A percentile compares a stretch with the other conserved stretches of the same genome.
phyloP scores from a whole-genome alignment of 768 basidiomycete genomes.

The Tephrocybe sp. region DNA sequence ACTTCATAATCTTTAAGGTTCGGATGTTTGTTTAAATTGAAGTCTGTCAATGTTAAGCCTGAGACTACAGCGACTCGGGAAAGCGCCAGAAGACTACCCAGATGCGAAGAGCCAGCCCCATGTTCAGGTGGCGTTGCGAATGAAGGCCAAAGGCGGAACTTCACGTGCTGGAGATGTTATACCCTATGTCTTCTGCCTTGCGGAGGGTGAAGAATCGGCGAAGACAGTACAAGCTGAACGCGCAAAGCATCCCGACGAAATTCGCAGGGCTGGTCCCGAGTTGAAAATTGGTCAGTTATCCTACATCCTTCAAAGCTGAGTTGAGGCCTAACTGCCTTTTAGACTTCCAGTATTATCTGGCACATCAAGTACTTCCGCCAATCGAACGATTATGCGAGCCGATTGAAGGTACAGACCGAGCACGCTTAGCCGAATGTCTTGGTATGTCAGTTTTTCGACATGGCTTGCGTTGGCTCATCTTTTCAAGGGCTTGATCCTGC shows the following conservation, averaged over 20 bases:
- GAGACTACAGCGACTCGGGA: slow-evolving; percentile 75
- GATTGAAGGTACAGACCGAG: slow-evolving; percentile 92
- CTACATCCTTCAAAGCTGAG: not conserved
- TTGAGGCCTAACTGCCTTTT: slow-evolving; percentile 8
- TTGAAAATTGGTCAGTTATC: slow-evolving; percentile 65
- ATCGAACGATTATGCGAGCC: slow-evolving; percentile 94
- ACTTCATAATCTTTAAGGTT: slow-evolving; percentile 95
- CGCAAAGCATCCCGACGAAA: slow-evolving; percentile 92
- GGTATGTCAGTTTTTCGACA: slow-evolving; percentile 41
- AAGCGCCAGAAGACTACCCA: slow-evolving; percentile 96
- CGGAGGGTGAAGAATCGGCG: slow-evolving; percentile 65
- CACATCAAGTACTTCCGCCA: slow-evolving; percentile 90
- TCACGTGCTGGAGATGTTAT: slow-evolving; percentile 92
- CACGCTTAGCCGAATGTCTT: slow-evolving; percentile 91
- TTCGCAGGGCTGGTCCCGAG: slow-evolving; percentile 63
- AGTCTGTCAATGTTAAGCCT: not conserved
- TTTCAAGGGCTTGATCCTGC: slow-evolving; percentile 56
- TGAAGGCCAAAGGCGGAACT: slow-evolving; percentile 81
- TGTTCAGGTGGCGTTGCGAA: slow-evolving; percentile 89
- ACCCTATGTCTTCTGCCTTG: slow-evolving; percentile 89
- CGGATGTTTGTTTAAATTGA: slow-evolving; percentile 14
- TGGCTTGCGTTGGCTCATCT: not conserved
- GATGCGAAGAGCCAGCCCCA: slow-evolving; percentile 95
- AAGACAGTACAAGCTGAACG: slow-evolving; percentile 84
- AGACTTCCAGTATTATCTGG: slow-evolving; percentile 93